Evolutionary conservation across 2,329 filamentous ascomycete genomes (phyloP).

Genomic region (Pseudohalonectria lignicola): DNA sequence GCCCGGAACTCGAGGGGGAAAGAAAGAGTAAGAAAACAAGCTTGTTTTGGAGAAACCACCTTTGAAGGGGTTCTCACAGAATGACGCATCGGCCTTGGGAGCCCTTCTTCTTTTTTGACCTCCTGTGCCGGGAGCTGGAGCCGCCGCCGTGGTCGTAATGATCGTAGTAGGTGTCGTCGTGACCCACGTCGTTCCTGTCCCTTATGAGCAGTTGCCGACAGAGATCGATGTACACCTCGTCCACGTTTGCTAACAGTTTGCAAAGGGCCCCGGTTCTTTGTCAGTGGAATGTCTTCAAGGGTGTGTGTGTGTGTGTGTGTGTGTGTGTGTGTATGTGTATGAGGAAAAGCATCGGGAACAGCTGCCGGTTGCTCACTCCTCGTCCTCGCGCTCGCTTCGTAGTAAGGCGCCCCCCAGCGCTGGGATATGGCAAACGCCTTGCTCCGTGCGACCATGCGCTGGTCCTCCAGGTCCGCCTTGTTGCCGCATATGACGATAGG

Average conservation of each 20-base stretch:
- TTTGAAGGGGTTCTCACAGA: too few relatives aligned
- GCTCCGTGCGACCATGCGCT: slow-evolving; percentile 65
- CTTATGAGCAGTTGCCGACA: slow-evolving; percentile 74
- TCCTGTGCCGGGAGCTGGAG: slow-evolving; percentile 14
- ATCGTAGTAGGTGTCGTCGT: slow-evolving; percentile 25
- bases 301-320: too few relatives aligned
- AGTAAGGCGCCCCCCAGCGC: slow-evolving; percentile 81
- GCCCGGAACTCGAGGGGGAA: too few relatives aligned
- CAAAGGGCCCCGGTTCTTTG: too few relatives aligned
- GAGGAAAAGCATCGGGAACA: neutral
- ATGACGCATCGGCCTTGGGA: slow-evolving; percentile 30
- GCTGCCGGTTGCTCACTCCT: slow-evolving; percentile 51
- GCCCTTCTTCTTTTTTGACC: slow-evolving; percentile 17
- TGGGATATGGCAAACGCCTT: slow-evolving; percentile 79
- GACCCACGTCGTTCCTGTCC: slow-evolving; percentile 52
- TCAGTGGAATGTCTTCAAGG: too few relatives aligned
- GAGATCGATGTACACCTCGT: slow-evolving; percentile 79
- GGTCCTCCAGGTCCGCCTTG: slow-evolving; percentile 83
- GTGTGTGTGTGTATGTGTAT: too few relatives aligned
- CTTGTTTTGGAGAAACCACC: too few relatives aligned
- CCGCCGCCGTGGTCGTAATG: slow-evolving; percentile 28
- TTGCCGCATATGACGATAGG: slow-evolving; percentile 88
- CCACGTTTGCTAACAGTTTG: slow-evolving; percentile 66
- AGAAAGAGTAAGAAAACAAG: too few relatives aligned
- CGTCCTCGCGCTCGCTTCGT: slow-evolving; percentile 76